Evolutionary conservation across 768 basidiomycete genomes (phyloP).

Genomic region (Termitomyces sp.): DNA sequence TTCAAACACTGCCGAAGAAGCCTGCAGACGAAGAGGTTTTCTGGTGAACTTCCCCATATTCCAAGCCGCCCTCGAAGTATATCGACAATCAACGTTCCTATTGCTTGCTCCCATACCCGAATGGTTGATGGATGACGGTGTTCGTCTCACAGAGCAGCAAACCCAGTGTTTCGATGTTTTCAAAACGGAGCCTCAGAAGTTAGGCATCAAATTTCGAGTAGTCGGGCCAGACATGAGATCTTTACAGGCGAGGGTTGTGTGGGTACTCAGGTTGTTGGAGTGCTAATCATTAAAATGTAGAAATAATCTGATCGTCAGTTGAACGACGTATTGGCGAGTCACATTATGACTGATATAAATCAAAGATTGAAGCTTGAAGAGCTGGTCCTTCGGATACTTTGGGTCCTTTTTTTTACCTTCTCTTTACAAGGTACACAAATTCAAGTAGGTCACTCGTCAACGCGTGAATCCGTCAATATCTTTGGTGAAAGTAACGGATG

Average conservation of each 20-base stretch:
- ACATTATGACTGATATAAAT: background rate
- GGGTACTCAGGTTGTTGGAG: slow-evolving; percentile 12
- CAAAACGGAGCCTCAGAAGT: slow-evolving; percentile 28
- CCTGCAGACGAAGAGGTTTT: slow-evolving; percentile 22
- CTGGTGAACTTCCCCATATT: slow-evolving; percentile 34
- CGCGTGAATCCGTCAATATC: background rate
- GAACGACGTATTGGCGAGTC: background rate
- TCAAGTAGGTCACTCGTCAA: background rate
- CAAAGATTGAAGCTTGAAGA: background rate
- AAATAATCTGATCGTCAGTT: background rate
- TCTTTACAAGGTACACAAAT: background rate
- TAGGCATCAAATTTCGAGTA: slow-evolving; percentile 37
- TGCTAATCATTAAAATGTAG: background rate
- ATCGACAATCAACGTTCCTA: slow-evolving; percentile 44
- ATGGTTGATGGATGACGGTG: slow-evolving; percentile 61
- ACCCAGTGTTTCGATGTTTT: slow-evolving; percentile 32
- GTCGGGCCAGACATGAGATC: slow-evolving; percentile 40
- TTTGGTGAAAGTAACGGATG: no score
- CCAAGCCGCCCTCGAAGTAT: slow-evolving; percentile 33
- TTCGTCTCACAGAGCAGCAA: slow-evolving; percentile 49
- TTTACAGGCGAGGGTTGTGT: slow-evolving; percentile 30
- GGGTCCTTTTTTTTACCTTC: no score
- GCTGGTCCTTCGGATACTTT: background rate
- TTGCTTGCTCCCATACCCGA: slow-evolving; percentile 49
- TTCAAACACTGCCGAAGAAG: slow-evolving; percentile 30